Percentiles rank a stretch among this genome's conserved stretches.
Evolutionary conservation across 306 rosid genomes (phyloP).

Genomic region (Albizia julibrissin): DNA sequence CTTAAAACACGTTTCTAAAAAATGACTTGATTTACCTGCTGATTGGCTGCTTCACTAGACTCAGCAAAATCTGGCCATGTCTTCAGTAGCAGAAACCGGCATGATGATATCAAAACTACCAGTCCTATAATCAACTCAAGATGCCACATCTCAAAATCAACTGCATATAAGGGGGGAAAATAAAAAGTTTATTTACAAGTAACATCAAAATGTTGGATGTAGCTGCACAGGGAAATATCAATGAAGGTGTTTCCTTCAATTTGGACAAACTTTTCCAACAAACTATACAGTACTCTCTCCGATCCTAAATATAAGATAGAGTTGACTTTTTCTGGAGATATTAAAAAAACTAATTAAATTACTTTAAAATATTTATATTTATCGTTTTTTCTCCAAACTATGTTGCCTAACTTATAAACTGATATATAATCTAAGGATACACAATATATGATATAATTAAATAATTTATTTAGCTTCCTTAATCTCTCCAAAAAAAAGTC

Average conservation of each 20-base stretch:
- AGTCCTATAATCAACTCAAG: constrained; percentile 84
- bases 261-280: constrained; percentile 1
- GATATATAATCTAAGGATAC: too few relatives aligned
- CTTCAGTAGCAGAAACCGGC: constrained; percentile 70
- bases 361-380: too few relatives aligned
- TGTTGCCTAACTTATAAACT: too few relatives aligned
- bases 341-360: too few relatives aligned
- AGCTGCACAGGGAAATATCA: constrained; percentile 9
- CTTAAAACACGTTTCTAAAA: constrained; percentile 24
- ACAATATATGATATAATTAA: too few relatives aligned
- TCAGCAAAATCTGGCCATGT: constrained; percentile 86
- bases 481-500: too few relatives aligned
- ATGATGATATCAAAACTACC: constrained; percentile 66
- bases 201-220: constrained; percentile 3
- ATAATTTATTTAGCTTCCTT: too few relatives aligned
- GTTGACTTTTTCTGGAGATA: too few relatives aligned
- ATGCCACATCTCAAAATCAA: constrained; percentile 90
- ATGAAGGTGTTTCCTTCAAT: neutral
- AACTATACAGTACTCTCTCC: neutral
- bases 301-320: too few relatives aligned
- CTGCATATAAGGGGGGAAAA: constrained; percentile 45
- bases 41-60: constrained; percentile 89
- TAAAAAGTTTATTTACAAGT: constrained; percentile 15
- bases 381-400: too few relatives aligned
- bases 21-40: constrained; percentile 60